Conservation (phyloP, 257 asterid species). For the Solanum peruvianum region DNA sequence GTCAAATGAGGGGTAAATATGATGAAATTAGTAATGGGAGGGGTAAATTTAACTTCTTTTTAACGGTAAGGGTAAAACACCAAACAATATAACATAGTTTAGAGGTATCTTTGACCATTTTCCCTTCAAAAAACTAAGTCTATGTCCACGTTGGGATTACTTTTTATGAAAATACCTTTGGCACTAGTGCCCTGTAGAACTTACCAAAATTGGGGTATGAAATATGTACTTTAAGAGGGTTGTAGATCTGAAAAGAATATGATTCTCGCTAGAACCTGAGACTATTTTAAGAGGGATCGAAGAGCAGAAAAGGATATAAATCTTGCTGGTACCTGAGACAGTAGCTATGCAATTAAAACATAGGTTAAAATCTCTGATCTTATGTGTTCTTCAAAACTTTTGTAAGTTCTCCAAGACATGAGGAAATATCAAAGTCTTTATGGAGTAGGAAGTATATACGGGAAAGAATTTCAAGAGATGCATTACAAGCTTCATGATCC, state of each 20-base stretch:
- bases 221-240: neutral
- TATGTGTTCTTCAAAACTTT: neutral
- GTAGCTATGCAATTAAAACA: neutral
- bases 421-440: neutral
- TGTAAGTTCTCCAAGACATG: neutral
- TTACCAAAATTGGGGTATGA: neutral
- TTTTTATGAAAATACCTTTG: too few species aligned
- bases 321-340: neutral
- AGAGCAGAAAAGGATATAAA: neutral
- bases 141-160: neutral
- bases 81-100: too few species aligned
- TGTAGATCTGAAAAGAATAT: neutral
- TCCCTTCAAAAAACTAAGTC: neutral
- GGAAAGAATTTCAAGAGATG: neutral
- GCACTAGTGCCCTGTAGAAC: neutral
- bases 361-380: neutral
- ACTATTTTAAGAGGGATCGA: neutral
- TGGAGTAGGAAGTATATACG: neutral
- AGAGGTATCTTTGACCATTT: too few species aligned
- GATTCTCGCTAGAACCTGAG: neutral
- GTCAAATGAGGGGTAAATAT: too few species aligned
- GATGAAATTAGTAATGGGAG: too few species aligned
- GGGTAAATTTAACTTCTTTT: too few species aligned
- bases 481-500: neutral
- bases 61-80: too few species aligned